Base-by-base conservation (phyloP, 208 protist species). In the Spongospora subterranea region DNA sequence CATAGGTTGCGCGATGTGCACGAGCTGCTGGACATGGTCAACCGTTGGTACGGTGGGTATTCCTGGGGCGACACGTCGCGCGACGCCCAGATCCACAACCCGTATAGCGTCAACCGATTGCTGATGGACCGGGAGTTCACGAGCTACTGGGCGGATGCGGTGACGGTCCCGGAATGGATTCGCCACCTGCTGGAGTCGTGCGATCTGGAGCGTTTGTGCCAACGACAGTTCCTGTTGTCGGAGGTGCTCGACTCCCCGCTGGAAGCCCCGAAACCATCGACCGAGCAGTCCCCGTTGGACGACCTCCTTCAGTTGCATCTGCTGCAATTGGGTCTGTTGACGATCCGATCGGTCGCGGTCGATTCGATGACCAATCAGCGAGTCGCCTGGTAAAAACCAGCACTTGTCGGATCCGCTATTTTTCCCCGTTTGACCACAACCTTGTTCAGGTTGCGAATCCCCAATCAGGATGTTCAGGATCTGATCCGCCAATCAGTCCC, bases 81-180 rank as follows among this genome's bases (percentile, higher is more conserved):
- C 71, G n/a, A 6, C 40, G 71, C 6, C 71, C 71, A 43, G n/a
- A 35, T 82, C 71, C 71, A 82, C n/a, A 82, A 82, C 71, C 71
- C 71, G 71, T 82, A 45, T n/a, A 35, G 17, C 71, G 71, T 82
- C 35, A 35, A 39, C 6, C 71, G 71, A 13, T 6, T 35, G 71
- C n/a, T 82, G 17, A 82, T 82, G 17, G 71, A 6, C n/a, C 11
- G 71, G 17, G 71, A 35, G 13, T 35, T 82, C 71, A 6, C 11
- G n/a, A 6, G 17, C 17, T 82, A 82, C 71, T 82, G 71, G 71
- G 6, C 71, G 11, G 35, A 82, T 35, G n/a, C 6, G 17, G 35
- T 43, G 17, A 43, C n/a, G 17, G 17, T 82, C 13, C 50, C 50
- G 13, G 50, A 60, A 60, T 60, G 50, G 50, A 24, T 60, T 24